Evolutionary conservation across 1,284 basidiomycete species (phyloP).

Genomic region (Ustilago curta): DNA sequence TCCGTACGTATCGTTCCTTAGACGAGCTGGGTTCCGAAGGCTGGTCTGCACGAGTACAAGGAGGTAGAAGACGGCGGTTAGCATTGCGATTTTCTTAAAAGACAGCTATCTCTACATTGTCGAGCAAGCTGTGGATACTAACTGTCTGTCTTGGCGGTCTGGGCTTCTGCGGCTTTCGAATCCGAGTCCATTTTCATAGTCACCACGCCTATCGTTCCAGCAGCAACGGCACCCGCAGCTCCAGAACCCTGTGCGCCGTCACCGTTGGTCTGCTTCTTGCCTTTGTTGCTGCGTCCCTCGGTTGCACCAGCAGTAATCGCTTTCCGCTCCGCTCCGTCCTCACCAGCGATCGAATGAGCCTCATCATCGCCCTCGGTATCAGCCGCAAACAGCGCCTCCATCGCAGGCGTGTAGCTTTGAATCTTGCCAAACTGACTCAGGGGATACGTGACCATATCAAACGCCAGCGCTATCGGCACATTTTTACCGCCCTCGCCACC

Average conservation of each 20-base stretch:
- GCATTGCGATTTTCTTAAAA: neutral
- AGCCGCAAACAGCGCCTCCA: conserved; percentile 77
- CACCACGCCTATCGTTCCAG: conserved; percentile 10
- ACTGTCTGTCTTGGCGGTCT: conserved; percentile 22
- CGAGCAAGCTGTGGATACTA: conserved; percentile 8
- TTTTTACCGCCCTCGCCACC: conserved; percentile 3
- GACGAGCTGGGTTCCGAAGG: neutral
- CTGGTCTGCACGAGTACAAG: conserved; percentile 12
- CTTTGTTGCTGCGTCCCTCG: conserved; percentile 2
- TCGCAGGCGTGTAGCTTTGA: conserved; percentile 78
- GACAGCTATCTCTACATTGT: neutral
- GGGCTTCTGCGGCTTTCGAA: neutral
- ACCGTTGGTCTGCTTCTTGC: conserved; percentile 6
- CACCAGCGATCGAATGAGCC: conserved; percentile 13
- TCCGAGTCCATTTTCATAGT: conserved; percentile 3
- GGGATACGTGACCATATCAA: conserved; percentile 81
- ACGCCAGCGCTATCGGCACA: conserved; percentile 76
- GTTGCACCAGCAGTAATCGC: neutral
- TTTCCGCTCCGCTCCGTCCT: neutral
- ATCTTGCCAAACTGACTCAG: conserved; percentile 86
- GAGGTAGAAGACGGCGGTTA: neutral
- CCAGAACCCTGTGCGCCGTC: conserved; percentile 5
- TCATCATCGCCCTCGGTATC: conserved; percentile 75
- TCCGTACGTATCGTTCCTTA: conserved; percentile 22
- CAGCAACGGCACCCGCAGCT: conserved; percentile 6